Percentiles rank a stretch among this genome's conserved stretches.
These are phyloP conservation scores for Phytopythium chamaehyphon DNA, from an alignment of 352 stramenopile species.

Conservation along the genomic window DNA sequence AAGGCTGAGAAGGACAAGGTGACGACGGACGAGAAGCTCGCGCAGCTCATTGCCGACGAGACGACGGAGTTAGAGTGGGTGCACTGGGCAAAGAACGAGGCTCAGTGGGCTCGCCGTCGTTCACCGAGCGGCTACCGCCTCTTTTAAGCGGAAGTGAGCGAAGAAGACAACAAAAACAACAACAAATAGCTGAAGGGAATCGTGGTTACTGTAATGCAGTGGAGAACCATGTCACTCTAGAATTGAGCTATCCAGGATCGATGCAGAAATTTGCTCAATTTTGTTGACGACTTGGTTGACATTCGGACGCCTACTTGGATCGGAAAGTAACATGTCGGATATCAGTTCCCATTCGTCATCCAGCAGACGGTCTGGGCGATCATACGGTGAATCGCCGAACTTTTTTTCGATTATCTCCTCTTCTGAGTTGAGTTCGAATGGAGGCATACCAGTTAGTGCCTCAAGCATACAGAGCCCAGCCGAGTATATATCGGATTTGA, in stretches of 20 bases:
- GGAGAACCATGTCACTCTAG: too few species aligned
- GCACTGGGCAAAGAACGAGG: conserved; percentile 52
- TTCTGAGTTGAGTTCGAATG: conserved; percentile 5
- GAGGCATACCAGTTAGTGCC: conserved; percentile 8
- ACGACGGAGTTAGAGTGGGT: conserved; percentile 44
- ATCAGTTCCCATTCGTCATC: conserved; percentile 16
- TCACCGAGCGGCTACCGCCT: conserved; percentile 47
- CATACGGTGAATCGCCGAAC: conserved; percentile 1
- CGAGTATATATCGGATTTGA: conserved; percentile 15
- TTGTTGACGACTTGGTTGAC: conserved; percentile 4
- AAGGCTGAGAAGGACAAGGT: conserved; percentile 65
- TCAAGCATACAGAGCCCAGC: conserved; percentile 23
- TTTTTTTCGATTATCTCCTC: conserved; percentile 9
- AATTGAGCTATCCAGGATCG: too few species aligned
- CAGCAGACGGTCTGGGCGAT: conserved; percentile 11
- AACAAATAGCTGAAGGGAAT: neutral
- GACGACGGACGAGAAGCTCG: conserved; percentile 49
- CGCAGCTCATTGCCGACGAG: conserved; percentile 32
- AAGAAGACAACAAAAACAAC: neutral
- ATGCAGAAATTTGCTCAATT: neutral
- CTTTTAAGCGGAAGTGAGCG: conserved; percentile 32
- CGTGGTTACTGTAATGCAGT: neutral
- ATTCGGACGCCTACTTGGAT: conserved; percentile 1
- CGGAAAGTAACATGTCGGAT: conserved; percentile 12
- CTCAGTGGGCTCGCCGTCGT: conserved; percentile 57